Percentiles rank a stretch among this genome's conserved stretches.
These are phyloP conservation scores for Gigaspora rosea DNA, from an alignment of 192 early-diverging fungal genomes.

Conservation along the genomic window DNA sequence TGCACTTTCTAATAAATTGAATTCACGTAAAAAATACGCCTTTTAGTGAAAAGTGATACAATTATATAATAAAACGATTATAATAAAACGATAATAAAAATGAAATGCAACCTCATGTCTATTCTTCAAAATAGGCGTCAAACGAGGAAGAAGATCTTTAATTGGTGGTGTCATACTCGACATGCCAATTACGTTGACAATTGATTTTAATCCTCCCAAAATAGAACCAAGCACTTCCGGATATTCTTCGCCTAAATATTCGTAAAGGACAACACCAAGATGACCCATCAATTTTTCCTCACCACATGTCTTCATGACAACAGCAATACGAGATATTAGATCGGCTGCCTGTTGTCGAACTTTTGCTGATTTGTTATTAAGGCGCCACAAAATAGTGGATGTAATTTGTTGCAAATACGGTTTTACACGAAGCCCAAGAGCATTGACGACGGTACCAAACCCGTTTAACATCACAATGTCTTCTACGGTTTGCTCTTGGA, in stretches of 20 bases:
- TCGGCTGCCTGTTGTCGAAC: constrained; percentile 98
- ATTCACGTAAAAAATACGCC: constrained; percentile 27
- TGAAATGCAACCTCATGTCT: constrained; percentile 69
- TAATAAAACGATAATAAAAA: neutral
- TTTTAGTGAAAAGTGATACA: neutral
- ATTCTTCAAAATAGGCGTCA: constrained; percentile 99
- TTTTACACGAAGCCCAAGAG: constrained; percentile 84
- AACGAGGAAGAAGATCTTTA: constrained; percentile 91
- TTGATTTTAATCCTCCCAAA: constrained; percentile 86
- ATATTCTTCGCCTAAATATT: constrained; percentile 99
- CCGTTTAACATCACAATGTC: constrained; percentile 92
- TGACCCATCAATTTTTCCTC: constrained; percentile 95
- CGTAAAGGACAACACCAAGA: constrained; percentile 91
- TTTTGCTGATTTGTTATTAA: constrained; percentile 95
- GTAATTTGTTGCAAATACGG: constrained; percentile 94
- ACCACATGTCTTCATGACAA: constrained; percentile 91
- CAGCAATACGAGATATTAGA: constrained; percentile 89
- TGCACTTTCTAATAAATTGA: constrained; percentile 33
- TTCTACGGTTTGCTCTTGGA: constrained; percentile 98
- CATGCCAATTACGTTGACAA: constrained; percentile 98
- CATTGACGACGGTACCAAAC: constrained; percentile 93
- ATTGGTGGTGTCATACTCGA: constrained; percentile 97
- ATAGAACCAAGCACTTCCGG: constrained; percentile 98
- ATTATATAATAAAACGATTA: neutral
- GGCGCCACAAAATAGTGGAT: constrained; percentile 92